A percentile compares a stretch with the other conserved stretches of the same genome.
Evolutionary conservation across 2,329 filamentous ascomycete genomes (phyloP).

Genomic region (Claviceps maximensis): DNA sequence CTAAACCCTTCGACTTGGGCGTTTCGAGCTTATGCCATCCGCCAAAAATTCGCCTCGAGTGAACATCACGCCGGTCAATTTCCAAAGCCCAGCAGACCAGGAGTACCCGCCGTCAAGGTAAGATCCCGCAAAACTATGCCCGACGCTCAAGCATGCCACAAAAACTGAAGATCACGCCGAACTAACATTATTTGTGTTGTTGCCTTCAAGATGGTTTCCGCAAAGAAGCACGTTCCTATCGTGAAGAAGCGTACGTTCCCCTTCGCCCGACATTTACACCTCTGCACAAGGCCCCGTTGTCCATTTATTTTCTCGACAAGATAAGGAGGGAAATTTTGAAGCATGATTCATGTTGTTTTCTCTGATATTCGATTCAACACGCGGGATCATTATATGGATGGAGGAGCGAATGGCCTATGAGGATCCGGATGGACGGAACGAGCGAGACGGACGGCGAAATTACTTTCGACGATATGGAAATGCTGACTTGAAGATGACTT

Average conservation of each 20-base stretch:
- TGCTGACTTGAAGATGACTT: conserved; percentile 26
- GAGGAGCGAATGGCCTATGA: not conserved
- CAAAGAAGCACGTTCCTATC: conserved; percentile 98
- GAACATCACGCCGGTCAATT: conserved; percentile 22
- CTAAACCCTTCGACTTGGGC: conserved; percentile 21
- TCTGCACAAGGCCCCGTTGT: not conserved
- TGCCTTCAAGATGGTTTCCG: conserved; percentile 73
- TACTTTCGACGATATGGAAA: conserved; percentile 1
- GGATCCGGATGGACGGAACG: not conserved
- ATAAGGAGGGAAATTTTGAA: too few species aligned
- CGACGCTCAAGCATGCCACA: not conserved
- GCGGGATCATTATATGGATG: too few species aligned
- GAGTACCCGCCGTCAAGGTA: conserved; percentile 30
- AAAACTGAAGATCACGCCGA: not conserved
- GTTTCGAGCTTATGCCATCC: conserved; percentile 16
- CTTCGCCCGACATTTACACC: conserved; percentile 1
- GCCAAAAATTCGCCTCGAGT: conserved; percentile 22
- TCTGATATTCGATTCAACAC: too few species aligned
- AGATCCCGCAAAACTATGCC: not conserved
- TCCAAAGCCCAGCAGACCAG: conserved; percentile 22
- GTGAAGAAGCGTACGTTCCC: conserved; percentile 96
- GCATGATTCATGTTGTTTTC: too few species aligned
- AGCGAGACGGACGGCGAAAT: not conserved
- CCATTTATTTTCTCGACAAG: not conserved
- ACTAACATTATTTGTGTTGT: conserved; percentile 16